phyloP scores from a whole-genome alignment of 1,139 yeast species.

The Yamadazyma sp. region DNA sequence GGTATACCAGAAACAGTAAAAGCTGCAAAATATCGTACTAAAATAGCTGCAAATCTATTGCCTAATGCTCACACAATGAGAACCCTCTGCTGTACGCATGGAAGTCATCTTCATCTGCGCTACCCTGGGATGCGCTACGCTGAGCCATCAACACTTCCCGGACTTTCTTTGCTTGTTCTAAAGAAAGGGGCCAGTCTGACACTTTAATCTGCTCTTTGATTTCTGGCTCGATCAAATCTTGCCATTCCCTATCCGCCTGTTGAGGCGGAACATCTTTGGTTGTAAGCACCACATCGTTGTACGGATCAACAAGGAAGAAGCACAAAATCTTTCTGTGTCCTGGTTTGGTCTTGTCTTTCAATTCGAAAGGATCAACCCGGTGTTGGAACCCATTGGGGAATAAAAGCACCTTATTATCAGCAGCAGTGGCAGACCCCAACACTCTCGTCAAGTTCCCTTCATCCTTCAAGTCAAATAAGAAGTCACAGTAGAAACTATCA shows the following conservation, averaged over 20 bases:
- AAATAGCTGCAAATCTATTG: too few species aligned
- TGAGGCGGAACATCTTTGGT: conserved; percentile 42
- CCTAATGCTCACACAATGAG: conserved; percentile 16
- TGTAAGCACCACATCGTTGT: conserved; percentile 26
- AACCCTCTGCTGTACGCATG: conserved; percentile 1
- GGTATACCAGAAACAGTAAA: too few species aligned
- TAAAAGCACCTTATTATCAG: conserved; percentile 30
- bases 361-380: conserved; percentile 39
- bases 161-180: conserved; percentile 25
- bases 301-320: conserved; percentile 42
- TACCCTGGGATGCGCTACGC: conserved; percentile 18
- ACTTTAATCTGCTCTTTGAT: conserved; percentile 3
- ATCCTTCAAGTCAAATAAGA: conserved; percentile 33
- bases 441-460: conserved; percentile 22
- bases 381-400: conserved; percentile 46
- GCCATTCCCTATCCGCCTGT: conserved; percentile 37
- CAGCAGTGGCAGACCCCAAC: conserved; percentile 27
- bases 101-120: conserved; percentile 7
- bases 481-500: conserved; percentile 25
- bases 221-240: conserved; percentile 11
- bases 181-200: conserved; percentile 20
- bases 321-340: conserved; percentile 45
- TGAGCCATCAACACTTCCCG: conserved; percentile 38
- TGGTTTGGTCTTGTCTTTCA: conserved; percentile 32
- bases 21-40: too few species aligned